Base-by-base conservation (phyloP, 345 rosid genomes). In the Acer negundo region DNA sequence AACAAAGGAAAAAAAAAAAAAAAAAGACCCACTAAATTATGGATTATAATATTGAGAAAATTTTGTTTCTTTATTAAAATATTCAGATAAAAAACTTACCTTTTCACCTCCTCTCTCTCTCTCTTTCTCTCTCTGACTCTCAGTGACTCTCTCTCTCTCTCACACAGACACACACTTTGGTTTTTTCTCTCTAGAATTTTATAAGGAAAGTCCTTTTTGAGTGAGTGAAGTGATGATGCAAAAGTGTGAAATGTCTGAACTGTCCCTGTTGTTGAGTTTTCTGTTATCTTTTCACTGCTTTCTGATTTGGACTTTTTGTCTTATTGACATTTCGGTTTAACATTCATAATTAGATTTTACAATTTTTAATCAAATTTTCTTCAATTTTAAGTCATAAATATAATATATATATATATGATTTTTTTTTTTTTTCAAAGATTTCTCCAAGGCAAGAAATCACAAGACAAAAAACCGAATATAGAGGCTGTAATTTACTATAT, bases 21-120 rank as follows among this genome's bases (percentile, higher is more conserved):
- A 22, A 61, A 8, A 17, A 12, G 20, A n/a, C n/a, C 66, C 56
- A 26, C 77, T 26, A 24, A 46, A 53, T 10, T 10, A 46, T 62
- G 4, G 35, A 63, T 19, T 62, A 46, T 3, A 24, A 42, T 6
- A 58, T 20, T 68, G 16, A 53, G 9, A 26, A 35, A 59, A 20
- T 38, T 58, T 56, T 19, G 64, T 8, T 12, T 61, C 64, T 61
- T 61, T 72, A 35, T 55, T 59, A 42, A 12, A 44, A 73, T 62
- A 62, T 73, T 40, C 26, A 74, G 9, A 74, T 51, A 58, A 64
- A 64, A 59, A 46, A 46, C 63, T 28, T 10, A 47, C 70, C 77
- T 47, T 63, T 59, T 74, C 62, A n/a, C 69, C 70, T 63, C 64
- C 70, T 20, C 4, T 40, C 1, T 67, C 70, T 15, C 22, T 1